Evolutionary conservation across 495 filamentous ascomycete genomes (phyloP).

Genomic region (Neurospora sp.): DNA sequence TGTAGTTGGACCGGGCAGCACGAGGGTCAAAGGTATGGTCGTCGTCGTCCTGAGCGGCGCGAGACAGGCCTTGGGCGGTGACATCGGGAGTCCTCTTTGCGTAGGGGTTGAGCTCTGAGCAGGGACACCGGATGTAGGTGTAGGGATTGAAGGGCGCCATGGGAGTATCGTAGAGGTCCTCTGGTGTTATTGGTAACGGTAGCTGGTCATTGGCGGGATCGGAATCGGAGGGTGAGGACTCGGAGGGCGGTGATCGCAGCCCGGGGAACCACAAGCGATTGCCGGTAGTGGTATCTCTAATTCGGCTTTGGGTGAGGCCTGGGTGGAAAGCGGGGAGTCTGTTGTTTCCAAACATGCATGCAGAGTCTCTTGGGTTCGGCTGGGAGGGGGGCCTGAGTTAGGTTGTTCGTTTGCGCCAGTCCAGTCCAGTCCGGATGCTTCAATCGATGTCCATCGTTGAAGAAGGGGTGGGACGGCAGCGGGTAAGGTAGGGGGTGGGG

Average conservation of each 20-base stretch:
- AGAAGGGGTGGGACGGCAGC: background rate
- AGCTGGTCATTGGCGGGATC: background rate
- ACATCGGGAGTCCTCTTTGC: background rate
- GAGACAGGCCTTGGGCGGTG: background rate
- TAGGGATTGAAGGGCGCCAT: conserved; percentile 80
- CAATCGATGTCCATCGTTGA: background rate
- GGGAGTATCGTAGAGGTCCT: background rate
- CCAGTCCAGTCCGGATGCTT: background rate
- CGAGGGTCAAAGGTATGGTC: conserved; percentile 79
- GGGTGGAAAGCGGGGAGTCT: background rate
- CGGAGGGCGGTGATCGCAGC: background rate
- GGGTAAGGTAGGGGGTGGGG: background rate
- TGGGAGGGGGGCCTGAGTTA: background rate
- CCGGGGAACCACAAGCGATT: background rate
- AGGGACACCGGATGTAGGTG: conserved; percentile 87
- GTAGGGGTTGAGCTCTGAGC: conserved; percentile 43
- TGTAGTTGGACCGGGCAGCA: conserved; percentile 73
- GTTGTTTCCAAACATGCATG: background rate
- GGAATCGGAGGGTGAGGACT: background rate
- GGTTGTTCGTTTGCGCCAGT: background rate
- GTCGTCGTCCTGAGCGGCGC: conserved; percentile 53
- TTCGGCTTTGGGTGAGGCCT: background rate
- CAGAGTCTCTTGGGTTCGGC: background rate
- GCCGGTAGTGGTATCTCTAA: background rate
- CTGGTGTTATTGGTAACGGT: background rate